Percentiles rank a stretch among this genome's conserved stretches.
Evolutionary conservation across 2,329 filamentous ascomycete genomes (phyloP).

Genomic region (Aspergillus neoniger): DNA sequence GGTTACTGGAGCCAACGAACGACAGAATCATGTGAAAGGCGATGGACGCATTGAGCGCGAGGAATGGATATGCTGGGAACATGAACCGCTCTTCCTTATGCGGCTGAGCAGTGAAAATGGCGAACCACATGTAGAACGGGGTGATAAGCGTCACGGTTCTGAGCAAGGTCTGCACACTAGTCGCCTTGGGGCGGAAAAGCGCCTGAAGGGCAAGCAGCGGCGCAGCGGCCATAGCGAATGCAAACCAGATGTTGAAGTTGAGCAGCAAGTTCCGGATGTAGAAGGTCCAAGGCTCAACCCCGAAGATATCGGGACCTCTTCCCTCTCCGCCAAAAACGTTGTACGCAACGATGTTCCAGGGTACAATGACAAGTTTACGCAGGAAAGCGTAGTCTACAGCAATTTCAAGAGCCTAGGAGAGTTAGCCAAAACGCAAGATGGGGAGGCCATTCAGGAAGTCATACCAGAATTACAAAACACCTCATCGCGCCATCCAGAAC

Average conservation of each 20-base stretch:
- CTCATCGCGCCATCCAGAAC: constrained; percentile 68
- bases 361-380: constrained; percentile 71
- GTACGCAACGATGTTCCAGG: constrained; percentile 93
- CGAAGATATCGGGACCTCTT: constrained; percentile 85
- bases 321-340: constrained; percentile 83
- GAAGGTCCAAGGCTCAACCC: constrained; percentile 95
- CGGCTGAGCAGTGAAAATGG: constrained; percentile 85
- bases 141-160: constrained; percentile 75
- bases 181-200: constrained; percentile 60
- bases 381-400: constrained; percentile 83
- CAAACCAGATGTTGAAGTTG: constrained; percentile 95
- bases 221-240: constrained; percentile 72
- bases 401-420: constrained; percentile 64
- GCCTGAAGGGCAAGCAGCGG: constrained; percentile 78
- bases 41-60: constrained; percentile 85
- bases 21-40: constrained; percentile 77
- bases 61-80: constrained; percentile 91
- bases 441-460: constrained; percentile 30
- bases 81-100: constrained; percentile 99
- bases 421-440: background rate
- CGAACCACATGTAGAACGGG: constrained; percentile 94
- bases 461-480: constrained; percentile 69
- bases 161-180: constrained; percentile 68
- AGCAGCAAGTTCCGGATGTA: constrained; percentile 87
- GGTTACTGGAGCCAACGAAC: constrained; percentile 70